Base-by-base conservation (phyloP, 31 red algal species). In the Asparagopsis taxiformis region DNA sequence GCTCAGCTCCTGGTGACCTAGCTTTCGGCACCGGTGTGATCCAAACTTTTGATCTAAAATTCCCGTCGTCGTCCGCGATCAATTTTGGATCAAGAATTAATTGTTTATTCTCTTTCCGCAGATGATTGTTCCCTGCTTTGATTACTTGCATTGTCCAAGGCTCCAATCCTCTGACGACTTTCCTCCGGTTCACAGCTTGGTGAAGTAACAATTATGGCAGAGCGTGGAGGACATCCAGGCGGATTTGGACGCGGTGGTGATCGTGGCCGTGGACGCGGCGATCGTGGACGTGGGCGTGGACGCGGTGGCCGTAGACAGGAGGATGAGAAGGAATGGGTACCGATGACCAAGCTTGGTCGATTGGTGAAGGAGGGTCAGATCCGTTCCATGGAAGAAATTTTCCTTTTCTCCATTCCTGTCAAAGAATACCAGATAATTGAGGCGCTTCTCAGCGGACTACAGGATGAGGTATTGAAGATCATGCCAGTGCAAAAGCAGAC, bases 401-500 rank as follows among this genome's bases (percentile, higher is more conserved):
- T 94, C 69, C 80, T 98, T 21, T 98, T 93, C 70, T 93, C 95
- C 17, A 90, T 98, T 31, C 95, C 95, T 19, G 86, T 98, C 68
- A 98, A 98, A 64, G 95, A 98, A 66, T 68, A 59, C 51, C 90
- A 93, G 66, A 98, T 98, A 20, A 91, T 98, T 28, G 95, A 98
- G 68, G 59, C 77, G 3, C 84, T 98, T 34, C 76, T 93, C 54
- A 76, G 81, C 39, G 70, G 74, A 16, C 82, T 98, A 1, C 70
- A 91, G 52, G 95, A 98, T 56, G 95, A 98, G 64, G 95, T 98
- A 24, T 70, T 98, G 29, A 98, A 98, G 74, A 98, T 98, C 74
- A 98, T 94, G 89, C 85, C 95, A 7, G 90, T 98, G 3, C 95
- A 98, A 62, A 98, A 98, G 79, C 95, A 98, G 69, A 98, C 95